Evolutionary conservation across 805 yeast species (phyloP).

Genomic region (Candida xyloterini): DNA sequence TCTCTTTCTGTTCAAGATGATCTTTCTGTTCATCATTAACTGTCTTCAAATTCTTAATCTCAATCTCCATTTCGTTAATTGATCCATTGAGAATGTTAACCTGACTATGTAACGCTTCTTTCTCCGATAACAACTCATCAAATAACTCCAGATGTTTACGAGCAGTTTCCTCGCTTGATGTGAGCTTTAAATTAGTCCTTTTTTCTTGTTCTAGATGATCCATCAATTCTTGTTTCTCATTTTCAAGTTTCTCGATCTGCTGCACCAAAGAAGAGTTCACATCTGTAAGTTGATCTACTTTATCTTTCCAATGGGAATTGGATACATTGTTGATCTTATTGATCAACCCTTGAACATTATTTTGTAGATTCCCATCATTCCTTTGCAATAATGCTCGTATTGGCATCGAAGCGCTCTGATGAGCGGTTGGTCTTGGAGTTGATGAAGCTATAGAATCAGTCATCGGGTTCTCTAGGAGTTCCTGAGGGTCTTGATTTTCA

Average conservation of each 20-base stretch:
- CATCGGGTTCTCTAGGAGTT: slow-evolving; percentile 9
- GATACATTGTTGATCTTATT: neutral
- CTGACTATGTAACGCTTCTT: neutral
- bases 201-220: neutral
- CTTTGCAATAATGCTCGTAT: too few species aligned
- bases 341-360: neutral
- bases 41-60: neutral
- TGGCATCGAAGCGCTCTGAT: too few species aligned
- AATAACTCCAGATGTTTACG: neutral
- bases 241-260: neutral
- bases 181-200: neutral
- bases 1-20: neutral
- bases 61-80: neutral
- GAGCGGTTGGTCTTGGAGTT: slow-evolving; percentile 7
- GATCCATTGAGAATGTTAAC: neutral
- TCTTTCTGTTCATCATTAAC: neutral
- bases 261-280: neutral
- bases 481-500: slow-evolving; percentile 1
- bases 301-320: neutral
- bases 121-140: neutral
- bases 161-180: neutral
- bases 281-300: neutral
- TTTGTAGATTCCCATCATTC: neutral
- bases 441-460: slow-evolving; percentile 9
- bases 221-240: neutral